Base-by-base conservation (phyloP, 805 yeast genomes). In the Starmera quercuum region DNA sequence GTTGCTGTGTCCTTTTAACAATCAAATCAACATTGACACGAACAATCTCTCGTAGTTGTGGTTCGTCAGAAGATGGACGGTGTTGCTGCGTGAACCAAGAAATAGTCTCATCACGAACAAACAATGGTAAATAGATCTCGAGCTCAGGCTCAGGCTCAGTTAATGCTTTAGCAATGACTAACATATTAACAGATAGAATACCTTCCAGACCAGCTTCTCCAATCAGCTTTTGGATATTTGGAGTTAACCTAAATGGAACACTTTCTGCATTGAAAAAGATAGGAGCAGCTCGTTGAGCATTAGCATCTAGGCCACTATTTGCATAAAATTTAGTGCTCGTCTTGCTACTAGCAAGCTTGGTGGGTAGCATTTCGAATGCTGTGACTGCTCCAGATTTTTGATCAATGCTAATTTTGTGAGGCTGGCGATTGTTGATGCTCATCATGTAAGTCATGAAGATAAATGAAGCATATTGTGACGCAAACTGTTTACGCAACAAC, bases 131-230 rank as follows among this genome's bases (percentile, higher is more conserved):
- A 58, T 83, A 87, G 41, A 87, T 94, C 49, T 83, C 95, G 56
- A 92, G 67, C 46, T 90, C 96, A 42, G 85, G 83, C 47, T 87
- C 95, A 1, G 95, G 95, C 49, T 87, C 95, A 8, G 90, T 71
- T 41, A 94, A 66, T 5, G 95, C 88, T 51, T 85, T 75, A 1
- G 97, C 92, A 52, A 90, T 84, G 17, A 78, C 72, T 68, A 88
- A 75, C 30, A 92, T 66, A 45, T 87, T 77, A 38, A 86, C 86
- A 2, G 97, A 78, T 42, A 87, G 74, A 13, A 94, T 68, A 32
- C 98, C 98, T 58, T 92, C 98, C 48, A 87, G 63, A 5, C 87
- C 85, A n/a, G 88, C 77, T 39, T 88, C 95, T 31, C 98, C 97
- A 63, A 92, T 86, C 51, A 92, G 67, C 43, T 81, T 79, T 56